phyloP scores from a whole-genome alignment of 108 stramenopile genomes.

The Bacterosira constricta region DNA sequence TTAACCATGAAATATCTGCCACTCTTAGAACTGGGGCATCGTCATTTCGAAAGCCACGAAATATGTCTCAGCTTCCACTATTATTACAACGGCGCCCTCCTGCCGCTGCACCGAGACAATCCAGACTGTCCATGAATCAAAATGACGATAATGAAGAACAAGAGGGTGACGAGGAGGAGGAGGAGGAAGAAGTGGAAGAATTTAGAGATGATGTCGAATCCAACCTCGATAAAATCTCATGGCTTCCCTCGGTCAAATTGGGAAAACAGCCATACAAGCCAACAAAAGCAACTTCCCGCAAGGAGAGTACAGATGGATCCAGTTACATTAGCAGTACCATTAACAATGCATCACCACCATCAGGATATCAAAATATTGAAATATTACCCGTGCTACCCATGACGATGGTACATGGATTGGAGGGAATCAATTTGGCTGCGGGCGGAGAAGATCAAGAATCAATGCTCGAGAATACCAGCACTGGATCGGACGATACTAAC shows the following conservation, averaged over 20 bases:
- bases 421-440: background rate
- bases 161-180: background rate
- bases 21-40: too few relatives aligned
- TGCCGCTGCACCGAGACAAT: too few relatives aligned
- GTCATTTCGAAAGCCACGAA: too few relatives aligned
- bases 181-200: constrained; percentile 17
- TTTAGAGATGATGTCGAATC: constrained; percentile 10
- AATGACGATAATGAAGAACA: background rate
- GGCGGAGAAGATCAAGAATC: too few relatives aligned
- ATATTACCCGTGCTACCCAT: constrained; percentile 32
- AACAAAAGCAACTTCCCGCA: background rate
- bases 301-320: background rate
- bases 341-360: too few relatives aligned
- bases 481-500: background rate
- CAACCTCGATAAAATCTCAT: constrained; percentile 26
- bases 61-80: too few relatives aligned
- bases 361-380: constrained; percentile 4
- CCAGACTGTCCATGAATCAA: too few relatives aligned
- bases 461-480: too few relatives aligned
- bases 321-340: background rate
- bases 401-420: constrained; percentile 36
- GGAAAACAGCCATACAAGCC: constrained; percentile 7
- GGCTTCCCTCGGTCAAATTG: constrained; percentile 34
- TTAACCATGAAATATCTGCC: too few relatives aligned
- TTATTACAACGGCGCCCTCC: too few relatives aligned